Evolutionary conservation across 1,284 basidiomycete genomes (phyloP).

Genomic region (Trametes pubescens): DNA sequence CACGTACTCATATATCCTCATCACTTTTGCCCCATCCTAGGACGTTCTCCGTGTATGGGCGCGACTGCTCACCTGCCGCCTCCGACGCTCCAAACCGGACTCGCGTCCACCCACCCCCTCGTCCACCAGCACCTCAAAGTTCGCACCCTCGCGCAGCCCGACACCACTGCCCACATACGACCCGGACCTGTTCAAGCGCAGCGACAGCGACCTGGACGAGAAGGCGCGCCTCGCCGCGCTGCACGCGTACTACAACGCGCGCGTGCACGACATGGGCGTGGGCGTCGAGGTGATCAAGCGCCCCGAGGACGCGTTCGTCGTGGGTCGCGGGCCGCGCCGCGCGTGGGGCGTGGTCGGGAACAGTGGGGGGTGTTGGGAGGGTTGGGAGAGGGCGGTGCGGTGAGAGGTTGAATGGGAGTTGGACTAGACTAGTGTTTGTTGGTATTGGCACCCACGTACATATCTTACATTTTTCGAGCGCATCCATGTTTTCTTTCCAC

Average conservation of each 20-base stretch:
- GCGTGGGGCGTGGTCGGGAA: slow-evolving; percentile 16
- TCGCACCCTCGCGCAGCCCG: slow-evolving; percentile 1
- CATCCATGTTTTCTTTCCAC: too few relatives aligned
- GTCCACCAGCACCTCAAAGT: slow-evolving; percentile 2
- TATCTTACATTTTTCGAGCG: too few relatives aligned
- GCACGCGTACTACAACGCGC: slow-evolving; percentile 33
- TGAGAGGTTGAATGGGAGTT: too few relatives aligned
- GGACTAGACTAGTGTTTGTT: too few relatives aligned
- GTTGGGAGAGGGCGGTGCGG: background rate
- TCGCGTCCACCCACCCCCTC: background rate
- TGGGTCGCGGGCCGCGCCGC: slow-evolving; percentile 16
- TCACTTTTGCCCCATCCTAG: slow-evolving; percentile 15
- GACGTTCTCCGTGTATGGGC: slow-evolving; percentile 37
- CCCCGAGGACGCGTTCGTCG: slow-evolving; percentile 35
- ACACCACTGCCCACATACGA: slow-evolving; percentile 30
- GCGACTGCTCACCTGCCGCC: slow-evolving; percentile 23
- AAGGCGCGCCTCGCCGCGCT: slow-evolving; percentile 35
- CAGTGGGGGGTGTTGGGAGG: background rate
- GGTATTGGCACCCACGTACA: background rate
- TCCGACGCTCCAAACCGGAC: slow-evolving; percentile 1
- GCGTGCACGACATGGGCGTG: slow-evolving; percentile 29
- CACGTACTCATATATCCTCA: background rate
- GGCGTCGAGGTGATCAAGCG: slow-evolving; percentile 35
- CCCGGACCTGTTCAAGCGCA: slow-evolving; percentile 29
- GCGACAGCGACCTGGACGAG: slow-evolving; percentile 32